phyloP scores from a whole-genome alignment of 23 red algal genomes.

The Agarophyton chilense region DNA sequence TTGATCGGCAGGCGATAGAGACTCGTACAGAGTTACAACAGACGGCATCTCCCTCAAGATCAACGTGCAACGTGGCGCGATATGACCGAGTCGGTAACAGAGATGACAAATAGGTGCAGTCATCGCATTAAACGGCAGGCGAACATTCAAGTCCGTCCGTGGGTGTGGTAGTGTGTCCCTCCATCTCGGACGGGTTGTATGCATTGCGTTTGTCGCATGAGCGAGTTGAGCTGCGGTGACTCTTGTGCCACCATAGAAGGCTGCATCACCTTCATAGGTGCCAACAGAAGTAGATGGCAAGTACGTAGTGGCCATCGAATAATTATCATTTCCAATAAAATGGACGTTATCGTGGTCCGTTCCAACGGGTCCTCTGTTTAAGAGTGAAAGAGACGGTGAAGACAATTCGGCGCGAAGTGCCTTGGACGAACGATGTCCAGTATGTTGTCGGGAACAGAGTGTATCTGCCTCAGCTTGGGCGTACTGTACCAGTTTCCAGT shows the following conservation, averaged over 20 bases:
- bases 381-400: neutral
- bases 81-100: slow-evolving; percentile 7
- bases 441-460: neutral
- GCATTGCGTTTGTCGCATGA: too few species aligned
- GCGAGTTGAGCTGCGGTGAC: too few species aligned
- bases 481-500: neutral
- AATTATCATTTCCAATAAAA: too few species aligned
- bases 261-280: too few species aligned
- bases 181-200: neutral
- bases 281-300: too few species aligned
- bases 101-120: slow-evolving; percentile 15
- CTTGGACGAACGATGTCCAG: too few species aligned
- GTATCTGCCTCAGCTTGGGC: neutral
- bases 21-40: neutral
- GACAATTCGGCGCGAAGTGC: too few species aligned
- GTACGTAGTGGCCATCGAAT: too few species aligned
- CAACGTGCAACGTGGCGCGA: neutral
- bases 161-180: neutral
- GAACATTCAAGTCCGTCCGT: neutral
- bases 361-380: too few species aligned
- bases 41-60: neutral
- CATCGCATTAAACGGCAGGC: neutral
- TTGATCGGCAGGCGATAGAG: neutral
- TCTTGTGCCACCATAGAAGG: too few species aligned
- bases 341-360: too few species aligned